Conservation (phyloP, 148 eudicot species). For the Cornus suecica region DNA sequence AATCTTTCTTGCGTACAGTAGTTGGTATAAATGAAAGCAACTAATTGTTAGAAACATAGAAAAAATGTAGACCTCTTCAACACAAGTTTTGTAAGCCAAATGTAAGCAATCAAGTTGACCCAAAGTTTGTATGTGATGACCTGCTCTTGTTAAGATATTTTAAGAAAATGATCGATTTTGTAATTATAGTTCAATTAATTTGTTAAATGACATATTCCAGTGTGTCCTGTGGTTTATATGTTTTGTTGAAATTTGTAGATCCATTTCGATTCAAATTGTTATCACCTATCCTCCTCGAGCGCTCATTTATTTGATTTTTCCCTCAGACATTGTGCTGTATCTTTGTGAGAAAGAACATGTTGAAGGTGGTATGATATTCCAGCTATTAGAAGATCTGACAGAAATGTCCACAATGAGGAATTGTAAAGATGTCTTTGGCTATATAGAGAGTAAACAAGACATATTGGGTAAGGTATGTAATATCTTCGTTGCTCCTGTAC, state of each 20-base stretch:
- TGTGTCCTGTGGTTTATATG: too few relatives aligned
- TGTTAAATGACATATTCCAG: too few relatives aligned
- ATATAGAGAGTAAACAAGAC: constrained; percentile 98
- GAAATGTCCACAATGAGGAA: constrained; percentile 99
- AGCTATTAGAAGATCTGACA: constrained; percentile 92
- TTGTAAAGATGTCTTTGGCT: constrained; percentile 90
- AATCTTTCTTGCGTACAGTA: too few relatives aligned
- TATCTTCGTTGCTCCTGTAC: not conserved
- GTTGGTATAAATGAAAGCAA: too few relatives aligned
- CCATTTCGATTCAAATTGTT: not conserved
- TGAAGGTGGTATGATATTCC: constrained; percentile 98
- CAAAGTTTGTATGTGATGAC: not conserved
- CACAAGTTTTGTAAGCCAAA: not conserved
- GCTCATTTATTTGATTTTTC: constrained; percentile 12
- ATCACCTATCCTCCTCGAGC: not conserved
- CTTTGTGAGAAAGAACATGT: constrained; percentile 98
- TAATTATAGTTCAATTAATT: too few relatives aligned
- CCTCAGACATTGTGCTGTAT: constrained; percentile 81
- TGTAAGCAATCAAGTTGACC: not conserved
- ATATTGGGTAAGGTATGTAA: constrained; percentile 80
- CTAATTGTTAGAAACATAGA: too few relatives aligned
- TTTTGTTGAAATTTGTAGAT: not conserved
- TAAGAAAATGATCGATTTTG: too few relatives aligned
- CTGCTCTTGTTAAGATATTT: not conserved
- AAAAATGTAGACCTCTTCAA: too few relatives aligned